These are phyloP conservation scores for Scleromitrula shiraiana DNA, from an alignment of 2,329 filamentous ascomycete species.

Conservation along the genomic window DNA sequence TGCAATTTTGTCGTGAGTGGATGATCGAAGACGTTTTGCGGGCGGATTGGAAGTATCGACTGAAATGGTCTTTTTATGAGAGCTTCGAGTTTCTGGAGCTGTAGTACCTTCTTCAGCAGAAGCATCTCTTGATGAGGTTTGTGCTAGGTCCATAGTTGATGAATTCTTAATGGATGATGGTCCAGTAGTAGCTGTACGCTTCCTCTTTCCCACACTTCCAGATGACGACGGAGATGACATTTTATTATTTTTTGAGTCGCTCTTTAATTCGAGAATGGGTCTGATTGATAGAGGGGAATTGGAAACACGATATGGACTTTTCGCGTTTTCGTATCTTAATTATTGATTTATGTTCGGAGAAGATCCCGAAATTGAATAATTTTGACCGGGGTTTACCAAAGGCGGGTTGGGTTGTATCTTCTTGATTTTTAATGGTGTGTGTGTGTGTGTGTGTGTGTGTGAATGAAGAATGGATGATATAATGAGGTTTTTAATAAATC, in stretches of 20 bases:
- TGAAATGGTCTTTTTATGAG: conserved; percentile 48
- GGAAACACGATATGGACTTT: not conserved
- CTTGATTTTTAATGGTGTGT: too few species aligned
- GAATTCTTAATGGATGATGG: conserved; percentile 40
- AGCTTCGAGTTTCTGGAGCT: conserved; percentile 42
- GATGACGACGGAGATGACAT: conserved; percentile 32
- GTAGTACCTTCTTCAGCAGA: conserved; percentile 75
- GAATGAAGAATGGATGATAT: too few species aligned
- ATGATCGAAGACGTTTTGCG: conserved; percentile 63
- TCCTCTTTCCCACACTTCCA: conserved; percentile 59
- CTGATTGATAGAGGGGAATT: not conserved
- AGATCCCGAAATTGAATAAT: not conserved
- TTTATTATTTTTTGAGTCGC: not conserved
- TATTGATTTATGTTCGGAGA: not conserved
- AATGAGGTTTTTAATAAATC: too few species aligned
- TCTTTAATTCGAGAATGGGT: not conserved
- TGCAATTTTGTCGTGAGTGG: conserved; percentile 23
- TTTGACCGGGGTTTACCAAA: conserved; percentile 7
- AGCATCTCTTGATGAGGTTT: conserved; percentile 72
- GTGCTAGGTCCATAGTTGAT: conserved; percentile 47
- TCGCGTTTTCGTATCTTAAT: not conserved
- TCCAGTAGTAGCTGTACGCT: conserved; percentile 57
- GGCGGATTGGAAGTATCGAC: conserved; percentile 41
- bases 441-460: too few species aligned
- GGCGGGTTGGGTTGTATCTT: too few species aligned